Base-by-base conservation (phyloP, 805 yeast genomes). In the Schizosaccharomyces osmophilus region DNA sequence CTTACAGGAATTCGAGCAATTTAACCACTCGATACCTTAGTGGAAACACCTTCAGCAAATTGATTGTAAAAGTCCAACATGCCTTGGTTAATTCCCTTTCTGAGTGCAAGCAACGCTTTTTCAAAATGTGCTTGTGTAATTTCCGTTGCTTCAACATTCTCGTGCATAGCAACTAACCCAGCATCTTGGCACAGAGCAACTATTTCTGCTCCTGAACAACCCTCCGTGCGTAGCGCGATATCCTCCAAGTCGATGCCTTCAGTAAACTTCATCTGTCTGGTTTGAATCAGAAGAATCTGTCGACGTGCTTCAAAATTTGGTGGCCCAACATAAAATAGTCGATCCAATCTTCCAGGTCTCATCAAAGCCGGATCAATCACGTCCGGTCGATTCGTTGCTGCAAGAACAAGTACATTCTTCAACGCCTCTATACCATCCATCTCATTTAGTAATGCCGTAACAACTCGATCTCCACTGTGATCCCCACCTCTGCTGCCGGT, bases 121-220 rank as follows among this genome's bases (percentile, higher is more conserved):
- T 78, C 82, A 66, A 87, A 88, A 69, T 93, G 96, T 41, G 74
- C 73, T 63, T 74, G 75, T n/a, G 71, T 70, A 0, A 89, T 94
- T 5, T 66, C 65, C 0, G 68, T 67, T 8, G 85, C 77, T 3
- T 80, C 73, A 5, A 78, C 71, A 64, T 85, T 73, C 66, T 87
- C 95, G 83, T 87, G 87, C 63, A 93, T 82, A 0, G 97, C 96
- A n/a, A 85, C 80, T 13, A 93, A 73, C 1, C 98, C 98, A 0
- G 97, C 96, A 71, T 90, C 97, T 70, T 89, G 97, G 67, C 96
- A 87, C 24, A 90, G 70, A 24, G 88, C 76, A 0, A 89, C 95
- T 48, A 93, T 86, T 71, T 93, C 98, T 0, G 97, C 96, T 45
- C 99, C 99, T 0, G 97, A 88, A 68, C 95, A 88, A 0, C 98